Percentiles rank a stretch among this genome's conserved stretches.
phyloP scores from a whole-genome alignment of 2,329 filamentous ascomycete genomes.

The Rhynchosporium graminicola region DNA sequence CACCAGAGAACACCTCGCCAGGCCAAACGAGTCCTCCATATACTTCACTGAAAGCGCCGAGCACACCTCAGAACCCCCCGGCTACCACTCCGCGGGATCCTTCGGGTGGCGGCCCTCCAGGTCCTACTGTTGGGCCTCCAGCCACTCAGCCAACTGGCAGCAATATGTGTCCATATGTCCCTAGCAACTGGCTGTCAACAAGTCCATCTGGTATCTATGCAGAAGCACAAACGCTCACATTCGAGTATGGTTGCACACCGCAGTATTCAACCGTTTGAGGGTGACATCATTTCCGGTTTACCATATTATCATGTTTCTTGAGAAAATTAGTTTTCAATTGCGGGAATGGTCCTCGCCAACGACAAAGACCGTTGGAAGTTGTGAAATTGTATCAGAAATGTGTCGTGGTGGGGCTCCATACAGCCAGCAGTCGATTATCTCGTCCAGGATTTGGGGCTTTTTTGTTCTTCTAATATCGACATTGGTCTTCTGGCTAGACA shows the following conservation, averaged over 20 bases:
- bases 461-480: too few species aligned
- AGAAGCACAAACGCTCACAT: background rate
- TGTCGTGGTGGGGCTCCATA: too few species aligned
- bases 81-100: background rate
- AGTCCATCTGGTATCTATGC: slow-evolving; percentile 1
- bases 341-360: too few species aligned
- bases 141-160: background rate
- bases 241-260: background rate
- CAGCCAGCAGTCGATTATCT: too few species aligned
- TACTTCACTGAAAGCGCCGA: background rate
- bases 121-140: background rate
- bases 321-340: too few species aligned
- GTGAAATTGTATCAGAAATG: too few species aligned
- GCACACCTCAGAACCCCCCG: background rate
- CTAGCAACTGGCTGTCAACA: slow-evolving; percentile 4
- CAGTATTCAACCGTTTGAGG: background rate
- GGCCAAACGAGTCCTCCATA: background rate
- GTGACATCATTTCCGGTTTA: background rate
- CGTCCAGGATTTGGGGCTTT: too few species aligned
- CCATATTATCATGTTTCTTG: too few species aligned
- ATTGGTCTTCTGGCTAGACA: too few species aligned
- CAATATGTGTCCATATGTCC: slow-evolving; percentile 4
- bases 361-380: too few species aligned
- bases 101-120: background rate
- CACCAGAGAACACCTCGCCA: background rate